A percentile compares a stretch with the other conserved stretches of the same genome.
Conservation (phyloP, 345 rosid species). For the Salix exigua region DNA sequence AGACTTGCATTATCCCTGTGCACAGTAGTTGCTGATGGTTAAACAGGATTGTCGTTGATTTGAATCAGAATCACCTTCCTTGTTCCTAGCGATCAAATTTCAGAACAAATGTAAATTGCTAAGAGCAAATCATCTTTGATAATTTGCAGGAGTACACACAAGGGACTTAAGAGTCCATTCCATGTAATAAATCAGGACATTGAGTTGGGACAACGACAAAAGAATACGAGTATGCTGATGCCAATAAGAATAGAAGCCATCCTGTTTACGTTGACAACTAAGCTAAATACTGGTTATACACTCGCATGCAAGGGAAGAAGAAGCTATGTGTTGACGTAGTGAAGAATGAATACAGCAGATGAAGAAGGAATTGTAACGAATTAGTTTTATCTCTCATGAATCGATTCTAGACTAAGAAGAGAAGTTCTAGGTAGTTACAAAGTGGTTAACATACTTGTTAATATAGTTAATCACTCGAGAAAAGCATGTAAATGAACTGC, state of each 20-base stretch:
- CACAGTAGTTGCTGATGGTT: conserved; percentile 88
- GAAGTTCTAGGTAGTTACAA: too few relatives aligned
- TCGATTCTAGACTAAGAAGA: too few relatives aligned
- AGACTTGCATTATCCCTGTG: conserved; percentile 79
- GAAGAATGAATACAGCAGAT: too few relatives aligned
- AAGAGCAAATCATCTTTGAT: neutral
- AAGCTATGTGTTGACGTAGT: too few relatives aligned
- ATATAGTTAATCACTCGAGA: too few relatives aligned
- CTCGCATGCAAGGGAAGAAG: too few relatives aligned
- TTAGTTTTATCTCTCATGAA: too few relatives aligned
- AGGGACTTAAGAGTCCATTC: neutral
- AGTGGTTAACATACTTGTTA: too few relatives aligned
- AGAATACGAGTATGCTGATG: neutral
- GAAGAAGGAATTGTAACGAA: too few relatives aligned
- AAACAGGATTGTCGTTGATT: conserved; percentile 82
- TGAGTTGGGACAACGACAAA: neutral
- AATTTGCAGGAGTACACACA: neutral
- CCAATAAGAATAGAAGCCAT: neutral
- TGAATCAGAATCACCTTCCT: conserved; percentile 78
- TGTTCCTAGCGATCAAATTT: conserved; percentile 50
- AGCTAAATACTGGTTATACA: too few relatives aligned
- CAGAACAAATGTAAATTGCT: conserved; percentile 7
- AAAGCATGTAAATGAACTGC: too few relatives aligned
- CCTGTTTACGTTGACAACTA: too few relatives aligned
- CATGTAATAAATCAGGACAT: neutral